Conservation (phyloP, 345 rosid species). For the Syzygium aromaticum region DNA sequence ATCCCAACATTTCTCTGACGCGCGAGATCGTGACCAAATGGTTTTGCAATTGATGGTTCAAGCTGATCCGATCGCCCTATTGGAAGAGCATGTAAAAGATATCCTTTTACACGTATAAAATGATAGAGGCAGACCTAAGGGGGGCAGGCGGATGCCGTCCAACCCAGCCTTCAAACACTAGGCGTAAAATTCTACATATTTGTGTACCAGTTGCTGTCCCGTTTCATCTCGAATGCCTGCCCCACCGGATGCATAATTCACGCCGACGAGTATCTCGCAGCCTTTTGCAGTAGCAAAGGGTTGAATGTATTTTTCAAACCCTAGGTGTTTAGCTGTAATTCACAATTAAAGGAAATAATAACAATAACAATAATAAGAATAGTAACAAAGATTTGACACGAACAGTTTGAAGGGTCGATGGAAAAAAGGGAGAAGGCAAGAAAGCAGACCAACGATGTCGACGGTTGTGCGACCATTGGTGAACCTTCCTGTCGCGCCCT, state of each 20-base stretch:
- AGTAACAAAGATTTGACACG: neutral
- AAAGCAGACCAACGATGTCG: constrained; percentile 12
- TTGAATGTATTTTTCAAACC: constrained; percentile 19
- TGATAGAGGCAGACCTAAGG: neutral
- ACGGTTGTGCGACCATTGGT: constrained; percentile 10
- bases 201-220: constrained; percentile 13
- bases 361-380: too few relatives aligned
- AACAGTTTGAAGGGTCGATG: neutral
- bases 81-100: neutral
- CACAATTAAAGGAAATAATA: neutral
- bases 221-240: constrained; percentile 41
- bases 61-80: constrained; percentile 7
- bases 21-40: neutral
- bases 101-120: neutral
- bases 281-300: constrained; percentile 16
- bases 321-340: constrained; percentile 23
- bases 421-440: neutral
- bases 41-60: constrained; percentile 3
- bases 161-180: neutral
- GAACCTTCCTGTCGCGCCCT: constrained; percentile 13
- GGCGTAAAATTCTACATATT: neutral
- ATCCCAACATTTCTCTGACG: neutral
- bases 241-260: constrained; percentile 42
- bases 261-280: constrained; percentile 10
- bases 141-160: neutral